These are phyloP conservation scores for Elsinoe ampelina DNA, from an alignment of 2,329 filamentous ascomycete species.

Conservation along the genomic window DNA sequence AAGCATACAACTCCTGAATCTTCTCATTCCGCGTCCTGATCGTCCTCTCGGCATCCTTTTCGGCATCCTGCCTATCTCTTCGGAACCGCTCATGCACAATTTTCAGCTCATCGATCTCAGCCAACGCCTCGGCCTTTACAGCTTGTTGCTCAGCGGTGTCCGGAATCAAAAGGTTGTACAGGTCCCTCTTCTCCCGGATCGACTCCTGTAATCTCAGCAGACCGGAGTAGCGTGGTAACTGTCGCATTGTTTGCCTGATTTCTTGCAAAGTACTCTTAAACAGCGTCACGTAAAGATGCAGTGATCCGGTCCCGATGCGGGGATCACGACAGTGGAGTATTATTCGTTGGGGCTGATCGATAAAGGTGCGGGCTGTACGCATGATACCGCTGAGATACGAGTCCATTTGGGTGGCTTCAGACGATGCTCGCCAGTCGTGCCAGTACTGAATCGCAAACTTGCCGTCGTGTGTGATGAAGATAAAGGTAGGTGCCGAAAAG, in stretches of 20 bases:
- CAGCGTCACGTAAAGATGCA: neutral
- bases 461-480: neutral
- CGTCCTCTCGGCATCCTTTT: neutral
- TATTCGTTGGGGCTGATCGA: neutral
- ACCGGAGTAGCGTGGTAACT: neutral
- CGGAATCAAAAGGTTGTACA: neutral
- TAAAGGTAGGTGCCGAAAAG: neutral
- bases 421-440: neutral
- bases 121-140: neutral
- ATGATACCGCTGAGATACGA: neutral
- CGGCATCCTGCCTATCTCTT: neutral
- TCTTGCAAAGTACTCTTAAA: neutral
- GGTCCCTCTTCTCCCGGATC: neutral
- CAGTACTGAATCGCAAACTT: constrained; percentile 1
- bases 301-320: neutral
- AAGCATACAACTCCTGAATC: neutral
- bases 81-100: neutral
- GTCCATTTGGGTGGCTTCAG: neutral
- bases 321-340: constrained; percentile 2
- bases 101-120: neutral
- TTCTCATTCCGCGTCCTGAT: neutral
- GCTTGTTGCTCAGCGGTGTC: neutral
- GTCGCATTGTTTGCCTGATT: neutral
- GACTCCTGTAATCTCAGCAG: neutral
- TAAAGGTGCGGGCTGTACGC: neutral